Evolutionary conservation across 2,329 filamentous ascomycete species (phyloP).

Genomic region (Tympanopsis confertula): DNA sequence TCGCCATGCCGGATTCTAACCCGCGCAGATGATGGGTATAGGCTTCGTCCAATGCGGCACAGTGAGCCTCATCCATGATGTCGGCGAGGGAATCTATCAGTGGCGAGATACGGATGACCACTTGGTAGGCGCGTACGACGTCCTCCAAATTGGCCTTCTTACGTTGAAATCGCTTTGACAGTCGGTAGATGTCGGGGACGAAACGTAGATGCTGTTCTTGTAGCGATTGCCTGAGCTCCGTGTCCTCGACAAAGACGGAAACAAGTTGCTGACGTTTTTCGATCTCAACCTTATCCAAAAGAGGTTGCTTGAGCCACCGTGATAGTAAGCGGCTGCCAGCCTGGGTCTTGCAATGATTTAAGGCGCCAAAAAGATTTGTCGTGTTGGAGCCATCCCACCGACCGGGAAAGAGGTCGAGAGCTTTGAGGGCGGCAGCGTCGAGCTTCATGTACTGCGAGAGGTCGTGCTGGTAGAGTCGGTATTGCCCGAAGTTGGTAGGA

Average conservation of each 20-base stretch:
- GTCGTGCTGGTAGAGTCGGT: constrained; percentile 96
- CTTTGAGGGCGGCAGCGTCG: constrained; percentile 85
- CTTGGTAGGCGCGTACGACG: constrained; percentile 89
- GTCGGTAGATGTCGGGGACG: constrained; percentile 84
- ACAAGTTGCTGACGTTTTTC: constrained; percentile 86
- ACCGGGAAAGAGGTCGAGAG: constrained; percentile 93
- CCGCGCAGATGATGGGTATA: constrained; percentile 77
- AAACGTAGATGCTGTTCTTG: constrained; percentile 90
- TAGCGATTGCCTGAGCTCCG: constrained; percentile 85
- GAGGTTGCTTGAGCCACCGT: constrained; percentile 94
- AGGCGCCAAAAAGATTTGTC: constrained; percentile 90
- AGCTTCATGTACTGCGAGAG: constrained; percentile 96
- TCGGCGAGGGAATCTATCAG: constrained; percentile 82
- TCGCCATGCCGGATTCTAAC: constrained; percentile 67
- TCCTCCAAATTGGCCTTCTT: constrained; percentile 87
- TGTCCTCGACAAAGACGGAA: constrained; percentile 86
- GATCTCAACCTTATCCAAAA: constrained; percentile 85
- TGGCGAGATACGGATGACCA: constrained; percentile 79
- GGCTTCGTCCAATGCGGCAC: constrained; percentile 70
- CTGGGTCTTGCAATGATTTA: constrained; percentile 97
- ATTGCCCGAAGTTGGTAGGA: constrained; percentile 89
- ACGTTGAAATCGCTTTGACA: constrained; percentile 89
- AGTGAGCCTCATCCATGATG: constrained; percentile 91
- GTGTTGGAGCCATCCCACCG: constrained; percentile 89
- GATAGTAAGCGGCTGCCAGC: constrained; percentile 79